phyloP scores from a whole-genome alignment of 768 basidiomycete genomes.

The Calocera cornea region DNA sequence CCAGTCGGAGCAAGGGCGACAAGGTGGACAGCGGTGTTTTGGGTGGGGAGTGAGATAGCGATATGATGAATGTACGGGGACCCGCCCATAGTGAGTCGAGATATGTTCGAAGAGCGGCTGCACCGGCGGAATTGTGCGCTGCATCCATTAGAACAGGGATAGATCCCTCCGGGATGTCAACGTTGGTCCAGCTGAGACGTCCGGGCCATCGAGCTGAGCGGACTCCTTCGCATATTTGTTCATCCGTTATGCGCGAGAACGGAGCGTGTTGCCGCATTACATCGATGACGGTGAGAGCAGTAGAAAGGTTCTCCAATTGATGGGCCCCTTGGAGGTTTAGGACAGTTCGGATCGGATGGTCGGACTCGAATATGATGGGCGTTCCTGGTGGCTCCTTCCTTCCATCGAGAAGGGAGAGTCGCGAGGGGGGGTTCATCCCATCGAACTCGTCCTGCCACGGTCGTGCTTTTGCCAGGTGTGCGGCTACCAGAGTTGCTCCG shows the following conservation, averaged over 20 bases:
- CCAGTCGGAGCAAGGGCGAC: conserved; percentile 43
- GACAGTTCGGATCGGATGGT: conserved; percentile 27
- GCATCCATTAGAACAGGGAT: conserved; percentile 67
- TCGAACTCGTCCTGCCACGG: conserved; percentile 28
- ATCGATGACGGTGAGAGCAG: conserved; percentile 50
- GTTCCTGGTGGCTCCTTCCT: neutral
- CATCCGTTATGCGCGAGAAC: conserved; percentile 32
- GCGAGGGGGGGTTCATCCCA: conserved; percentile 20
- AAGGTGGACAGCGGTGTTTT: conserved; percentile 67
- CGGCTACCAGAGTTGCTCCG: conserved; percentile 24
- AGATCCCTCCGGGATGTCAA: conserved; percentile 28
- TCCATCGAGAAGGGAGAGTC: neutral
- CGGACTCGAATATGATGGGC: neutral
- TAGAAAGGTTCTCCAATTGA: conserved; percentile 71
- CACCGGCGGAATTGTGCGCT: conserved; percentile 80
- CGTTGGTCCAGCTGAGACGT: conserved; percentile 47
- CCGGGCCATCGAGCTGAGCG: conserved; percentile 59
- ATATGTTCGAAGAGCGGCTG: conserved; percentile 52
- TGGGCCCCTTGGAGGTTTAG: conserved; percentile 69
- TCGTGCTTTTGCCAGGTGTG: conserved; percentile 25
- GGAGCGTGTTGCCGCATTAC: conserved; percentile 35
- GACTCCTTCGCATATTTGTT: conserved; percentile 46
- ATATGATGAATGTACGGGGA: conserved; percentile 55
- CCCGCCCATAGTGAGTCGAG: conserved; percentile 29
- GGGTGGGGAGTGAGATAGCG: conserved; percentile 74